Conservation (phyloP, 2,329 filamentous ascomycete species). For the Aspergillus versicolor region DNA sequence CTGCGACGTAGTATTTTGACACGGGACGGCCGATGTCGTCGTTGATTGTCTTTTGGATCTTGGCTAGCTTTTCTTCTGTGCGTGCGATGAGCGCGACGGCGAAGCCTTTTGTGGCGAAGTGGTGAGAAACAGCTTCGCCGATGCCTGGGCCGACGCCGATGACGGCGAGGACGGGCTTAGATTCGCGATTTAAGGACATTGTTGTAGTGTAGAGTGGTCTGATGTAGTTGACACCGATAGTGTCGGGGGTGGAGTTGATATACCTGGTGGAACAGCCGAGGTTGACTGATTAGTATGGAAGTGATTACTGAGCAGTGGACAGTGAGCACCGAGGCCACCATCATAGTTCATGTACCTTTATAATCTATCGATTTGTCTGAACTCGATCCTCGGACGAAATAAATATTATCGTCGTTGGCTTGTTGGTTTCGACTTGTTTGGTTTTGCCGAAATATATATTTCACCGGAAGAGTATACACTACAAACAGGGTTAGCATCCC, state of each 20-base stretch:
- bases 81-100: slow-evolving; percentile 17
- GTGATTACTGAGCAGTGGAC: no score
- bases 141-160: slow-evolving; percentile 19
- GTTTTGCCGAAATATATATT: no score
- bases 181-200: slow-evolving; percentile 13
- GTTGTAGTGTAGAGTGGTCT: neutral
- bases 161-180: slow-evolving; percentile 15
- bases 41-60: slow-evolving; percentile 16
- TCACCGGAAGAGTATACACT: no score
- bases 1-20: slow-evolving; percentile 14
- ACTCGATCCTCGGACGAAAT: no score
- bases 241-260: neutral
- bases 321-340: no score
- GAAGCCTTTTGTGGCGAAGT: slow-evolving; percentile 17
- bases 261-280: neutral
- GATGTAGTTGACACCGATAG: neutral
- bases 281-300: neutral
- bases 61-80: slow-evolving; percentile 9
- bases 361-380: no score
- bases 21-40: neutral
- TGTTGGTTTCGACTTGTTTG: no score
- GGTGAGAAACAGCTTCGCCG: slow-evolving; percentile 16
- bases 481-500: no score
- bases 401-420: no score
- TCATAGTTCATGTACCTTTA: no score